phyloP scores from a whole-genome alignment of 192 early-diverging fungal species.

The Chytriomyces confervae region DNA sequence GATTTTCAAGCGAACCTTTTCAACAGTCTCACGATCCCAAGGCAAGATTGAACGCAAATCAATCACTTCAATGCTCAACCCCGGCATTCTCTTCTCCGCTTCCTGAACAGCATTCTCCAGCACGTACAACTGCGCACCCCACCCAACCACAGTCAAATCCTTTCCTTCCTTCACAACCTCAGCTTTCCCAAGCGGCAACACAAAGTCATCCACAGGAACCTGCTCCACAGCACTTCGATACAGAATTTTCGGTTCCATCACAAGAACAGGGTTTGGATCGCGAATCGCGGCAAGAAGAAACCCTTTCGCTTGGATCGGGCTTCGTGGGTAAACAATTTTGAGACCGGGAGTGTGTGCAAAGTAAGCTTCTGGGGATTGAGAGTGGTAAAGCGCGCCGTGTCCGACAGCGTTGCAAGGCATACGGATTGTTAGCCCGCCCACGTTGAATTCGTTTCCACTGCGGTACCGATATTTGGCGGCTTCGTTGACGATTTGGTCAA shows the following conservation, averaged over 20 bases:
- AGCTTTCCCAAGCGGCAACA: slow-evolving; percentile 87
- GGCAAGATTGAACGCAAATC: slow-evolving; percentile 90
- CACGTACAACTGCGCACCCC: slow-evolving; percentile 90
- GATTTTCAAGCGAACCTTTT: slow-evolving; percentile 48
- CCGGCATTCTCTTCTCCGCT: slow-evolving; percentile 84
- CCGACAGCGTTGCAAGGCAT: slow-evolving; percentile 93
- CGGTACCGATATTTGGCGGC: slow-evolving; percentile 97
- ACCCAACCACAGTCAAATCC: slow-evolving; percentile 89
- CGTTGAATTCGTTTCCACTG: slow-evolving; percentile 87
- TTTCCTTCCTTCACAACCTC: slow-evolving; percentile 82
- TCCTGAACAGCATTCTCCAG: slow-evolving; percentile 88
- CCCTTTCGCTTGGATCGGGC: slow-evolving; percentile 95
- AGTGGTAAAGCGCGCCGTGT: slow-evolving; percentile 95
- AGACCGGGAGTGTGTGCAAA: slow-evolving; percentile 95
- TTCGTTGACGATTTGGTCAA: slow-evolving; percentile 98
- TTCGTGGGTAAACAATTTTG: slow-evolving; percentile 89
- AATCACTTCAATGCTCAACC: slow-evolving; percentile 87
- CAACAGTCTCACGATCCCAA: slow-evolving; percentile 90
- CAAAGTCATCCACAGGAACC: slow-evolving; percentile 90
- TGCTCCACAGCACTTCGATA: slow-evolving; percentile 95
- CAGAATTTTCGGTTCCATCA: slow-evolving; percentile 97
- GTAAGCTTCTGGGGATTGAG: slow-evolving; percentile 90
- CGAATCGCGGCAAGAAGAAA: slow-evolving; percentile 87
- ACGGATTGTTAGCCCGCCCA: slow-evolving; percentile 87
- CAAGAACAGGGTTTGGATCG: slow-evolving; percentile 91